phyloP scores from a whole-genome alignment of 257 asterid species.

The Fraxinus anomala region DNA sequence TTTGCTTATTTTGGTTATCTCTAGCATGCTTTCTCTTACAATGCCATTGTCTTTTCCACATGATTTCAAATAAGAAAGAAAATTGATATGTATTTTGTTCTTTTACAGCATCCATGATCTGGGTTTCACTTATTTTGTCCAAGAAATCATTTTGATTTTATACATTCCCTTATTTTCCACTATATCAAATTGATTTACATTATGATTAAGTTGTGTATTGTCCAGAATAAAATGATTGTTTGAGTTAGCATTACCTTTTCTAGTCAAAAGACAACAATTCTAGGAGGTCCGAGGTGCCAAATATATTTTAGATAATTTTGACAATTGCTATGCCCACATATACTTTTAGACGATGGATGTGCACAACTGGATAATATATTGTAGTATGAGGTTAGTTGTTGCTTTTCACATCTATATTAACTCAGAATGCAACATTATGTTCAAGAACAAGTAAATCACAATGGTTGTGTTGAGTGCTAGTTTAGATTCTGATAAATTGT shows the following conservation, averaged over 20 bases:
- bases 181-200: no score
- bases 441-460: not conserved
- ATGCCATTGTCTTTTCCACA: not conserved
- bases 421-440: not conserved
- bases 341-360: not conserved
- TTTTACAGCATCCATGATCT: not conserved
- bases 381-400: not conserved
- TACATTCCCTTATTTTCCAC: conserved; percentile 20
- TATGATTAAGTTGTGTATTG: not conserved
- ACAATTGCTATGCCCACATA: not conserved
- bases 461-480: not conserved
- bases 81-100: not conserved
- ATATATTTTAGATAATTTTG: not conserved
- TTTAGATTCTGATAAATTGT: not conserved
- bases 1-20: no score
- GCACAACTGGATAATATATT: not conserved
- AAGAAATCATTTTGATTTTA: conserved; percentile 32
- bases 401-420: not conserved
- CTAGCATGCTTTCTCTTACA: no score
- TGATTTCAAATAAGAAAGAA: not conserved
- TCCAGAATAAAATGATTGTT: not conserved
- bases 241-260: not conserved
- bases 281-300: not conserved
- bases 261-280: not conserved
- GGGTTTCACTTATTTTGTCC: conserved; percentile 20